Evolutionary conservation across 371 early-diverging fungal species (phyloP).

Genomic region (Mucor circinelloides): DNA sequence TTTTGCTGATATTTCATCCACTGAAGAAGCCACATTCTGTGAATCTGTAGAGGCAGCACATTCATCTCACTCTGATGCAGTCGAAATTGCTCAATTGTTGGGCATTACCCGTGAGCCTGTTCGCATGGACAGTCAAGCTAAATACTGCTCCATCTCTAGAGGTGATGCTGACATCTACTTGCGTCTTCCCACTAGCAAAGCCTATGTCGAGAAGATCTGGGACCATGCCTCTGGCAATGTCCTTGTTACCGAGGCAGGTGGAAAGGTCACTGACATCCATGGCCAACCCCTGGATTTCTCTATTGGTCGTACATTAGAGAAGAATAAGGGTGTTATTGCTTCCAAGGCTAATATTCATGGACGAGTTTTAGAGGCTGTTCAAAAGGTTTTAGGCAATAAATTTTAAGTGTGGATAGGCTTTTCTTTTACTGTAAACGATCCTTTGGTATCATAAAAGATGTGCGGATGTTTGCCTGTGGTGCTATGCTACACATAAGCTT

Average conservation of each 20-base stretch:
- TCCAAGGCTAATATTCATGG: slow-evolving; percentile 68
- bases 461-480: no score
- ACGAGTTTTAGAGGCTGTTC: slow-evolving; percentile 69
- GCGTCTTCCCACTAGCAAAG: slow-evolving; percentile 76
- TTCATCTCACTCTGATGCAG: slow-evolving; percentile 80
- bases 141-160: slow-evolving; percentile 85
- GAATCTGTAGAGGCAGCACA: slow-evolving; percentile 97
- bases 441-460: no score
- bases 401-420: not conserved
- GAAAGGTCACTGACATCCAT: slow-evolving; percentile 81
- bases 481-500: no score
- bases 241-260: slow-evolving; percentile 94
- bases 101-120: slow-evolving; percentile 77
- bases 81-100: slow-evolving; percentile 74
- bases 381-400: slow-evolving; percentile 53
- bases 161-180: slow-evolving; percentile 94
- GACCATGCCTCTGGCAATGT: slow-evolving; percentile 95
- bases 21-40: slow-evolving; percentile 79
- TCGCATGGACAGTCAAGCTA: slow-evolving; percentile 95
- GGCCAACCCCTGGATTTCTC: slow-evolving; percentile 91
- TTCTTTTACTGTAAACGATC: not conserved
- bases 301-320: slow-evolving; percentile 76
- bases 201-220: slow-evolving; percentile 97
- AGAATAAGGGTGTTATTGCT: slow-evolving; percentile 92
- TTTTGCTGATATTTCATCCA: slow-evolving; percentile 55